phyloP scores from a whole-genome alignment of 108 stramenopile species.

The Epithemia pelagica region DNA sequence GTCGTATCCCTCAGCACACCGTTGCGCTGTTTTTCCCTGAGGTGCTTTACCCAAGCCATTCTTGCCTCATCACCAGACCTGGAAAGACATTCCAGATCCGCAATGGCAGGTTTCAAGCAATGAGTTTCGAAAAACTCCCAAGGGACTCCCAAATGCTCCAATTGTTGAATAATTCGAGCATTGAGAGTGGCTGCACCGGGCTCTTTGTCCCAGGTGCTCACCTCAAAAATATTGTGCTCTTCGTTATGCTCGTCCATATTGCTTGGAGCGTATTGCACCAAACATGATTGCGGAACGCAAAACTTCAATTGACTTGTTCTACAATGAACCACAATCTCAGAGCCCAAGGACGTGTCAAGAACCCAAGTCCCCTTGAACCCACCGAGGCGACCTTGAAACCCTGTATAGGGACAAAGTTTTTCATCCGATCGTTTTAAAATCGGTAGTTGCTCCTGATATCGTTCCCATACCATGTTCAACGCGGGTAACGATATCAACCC shows the following conservation, averaged over 20 bases:
- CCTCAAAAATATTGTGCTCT: slow-evolving; percentile 22
- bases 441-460: slow-evolving; percentile 5
- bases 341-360: slow-evolving; percentile 17
- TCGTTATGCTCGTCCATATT: slow-evolving; percentile 1
- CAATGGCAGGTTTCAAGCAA: neutral
- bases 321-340: slow-evolving; percentile 18
- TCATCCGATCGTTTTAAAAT: neutral
- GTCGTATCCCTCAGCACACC: neutral
- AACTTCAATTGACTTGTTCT: slow-evolving; percentile 24
- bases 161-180: neutral
- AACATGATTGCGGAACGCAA: slow-evolving; percentile 10
- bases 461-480: slow-evolving; percentile 20
- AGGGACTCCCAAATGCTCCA: neutral
- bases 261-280: too few relatives aligned
- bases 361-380: slow-evolving; percentile 35
- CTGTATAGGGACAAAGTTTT: slow-evolving; percentile 13
- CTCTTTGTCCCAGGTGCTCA: slow-evolving; percentile 21
- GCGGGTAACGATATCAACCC: slow-evolving; percentile 24
- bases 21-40: neutral
- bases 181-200: slow-evolving; percentile 10
- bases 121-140: neutral
- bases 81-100: neutral
- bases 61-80: neutral
- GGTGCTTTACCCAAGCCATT: neutral
- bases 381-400: slow-evolving; percentile 33